Base-by-base conservation (phyloP, 2,329 filamentous ascomycete genomes). In the Xylaria sp. region DNA sequence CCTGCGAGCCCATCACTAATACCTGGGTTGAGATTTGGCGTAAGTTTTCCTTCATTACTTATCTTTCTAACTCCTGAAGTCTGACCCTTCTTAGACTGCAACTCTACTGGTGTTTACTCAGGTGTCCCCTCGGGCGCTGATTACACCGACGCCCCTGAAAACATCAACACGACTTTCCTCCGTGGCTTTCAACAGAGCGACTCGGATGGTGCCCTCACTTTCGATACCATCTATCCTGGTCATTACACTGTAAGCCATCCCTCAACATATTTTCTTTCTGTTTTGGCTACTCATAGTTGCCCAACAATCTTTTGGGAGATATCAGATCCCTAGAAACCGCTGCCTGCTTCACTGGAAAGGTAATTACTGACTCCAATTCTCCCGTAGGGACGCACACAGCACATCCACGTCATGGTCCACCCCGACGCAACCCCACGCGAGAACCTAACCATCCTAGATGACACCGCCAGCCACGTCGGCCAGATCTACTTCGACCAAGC, bases 401-500 rank as follows among this genome's bases (percentile, higher is more conserved):
- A 71, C 52, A 63, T 71, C 63, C 70, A 71, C 50, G 55, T 69
- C 3, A 56, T 54, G 48, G 63, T 66, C 13, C 69, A 71, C 39
- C 32, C 41, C 2, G 50, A 60, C 23, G 62, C 61, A 6, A 52
- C 54, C n/a, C 15, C 61, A n/a, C 23, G 48, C n/a, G 63, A 28
- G 1, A 60, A 62, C 44, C 32, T 32, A 34, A 41, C 50, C 28
- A 58, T 63, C 23, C 13, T 63, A 5, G 61, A 56, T 32, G n/a
- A 25, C 15, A 54, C 66, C 0, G 51, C 48, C 15, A 52, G 65
- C 34, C 58, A 60, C 28, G 41, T 59, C 23, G 65, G 63, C 8
- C 65, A 68, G 44, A 28, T 70, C n/a, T 72, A 63, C 65, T 72
- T 72, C 44, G 65, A 66, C 34, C 68, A 70, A 25, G 34, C 57